These are phyloP conservation scores for Kondoa subrosea DNA, from an alignment of 768 basidiomycete genomes.

Conservation along the genomic window DNA sequence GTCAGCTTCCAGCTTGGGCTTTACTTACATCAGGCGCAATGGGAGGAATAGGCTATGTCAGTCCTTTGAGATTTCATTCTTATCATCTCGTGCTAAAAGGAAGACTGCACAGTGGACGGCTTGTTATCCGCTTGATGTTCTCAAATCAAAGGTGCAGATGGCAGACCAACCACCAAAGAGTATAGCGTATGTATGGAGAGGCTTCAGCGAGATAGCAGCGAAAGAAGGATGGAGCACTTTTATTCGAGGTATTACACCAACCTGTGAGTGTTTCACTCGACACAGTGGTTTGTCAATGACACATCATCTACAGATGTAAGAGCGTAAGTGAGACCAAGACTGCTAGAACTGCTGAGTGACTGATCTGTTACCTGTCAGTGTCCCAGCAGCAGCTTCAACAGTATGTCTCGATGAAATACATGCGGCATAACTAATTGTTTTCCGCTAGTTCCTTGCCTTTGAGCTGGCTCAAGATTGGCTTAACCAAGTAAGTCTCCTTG, in stretches of 20 bases:
- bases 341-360: too few relatives aligned
- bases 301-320: constrained; percentile 9
- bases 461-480: constrained; percentile 5
- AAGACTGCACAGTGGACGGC: constrained; percentile 49
- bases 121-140: constrained; percentile 48
- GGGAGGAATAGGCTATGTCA: constrained; percentile 49
- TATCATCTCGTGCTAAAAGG: constrained; percentile 35
- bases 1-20: constrained; percentile 65
- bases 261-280: constrained; percentile 21
- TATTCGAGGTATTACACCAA: constrained; percentile 28
- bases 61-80: constrained; percentile 68
- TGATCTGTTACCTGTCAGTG: constrained; percentile 11
- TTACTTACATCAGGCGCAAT: constrained; percentile 50
- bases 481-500: not conserved
- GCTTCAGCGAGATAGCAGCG: constrained; percentile 23
- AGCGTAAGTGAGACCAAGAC: constrained; percentile 3
- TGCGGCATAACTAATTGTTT: not conserved
- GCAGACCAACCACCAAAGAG: constrained; percentile 24
- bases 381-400: constrained; percentile 25
- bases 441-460: not conserved
- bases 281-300: too few relatives aligned
- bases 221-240: constrained; percentile 25
- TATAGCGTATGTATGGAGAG: constrained; percentile 25
- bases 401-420: constrained; percentile 7
- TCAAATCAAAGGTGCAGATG: constrained; percentile 26